phyloP scores from a whole-genome alignment of 108 stramenopile genomes.

The Epithemia pelagica region DNA sequence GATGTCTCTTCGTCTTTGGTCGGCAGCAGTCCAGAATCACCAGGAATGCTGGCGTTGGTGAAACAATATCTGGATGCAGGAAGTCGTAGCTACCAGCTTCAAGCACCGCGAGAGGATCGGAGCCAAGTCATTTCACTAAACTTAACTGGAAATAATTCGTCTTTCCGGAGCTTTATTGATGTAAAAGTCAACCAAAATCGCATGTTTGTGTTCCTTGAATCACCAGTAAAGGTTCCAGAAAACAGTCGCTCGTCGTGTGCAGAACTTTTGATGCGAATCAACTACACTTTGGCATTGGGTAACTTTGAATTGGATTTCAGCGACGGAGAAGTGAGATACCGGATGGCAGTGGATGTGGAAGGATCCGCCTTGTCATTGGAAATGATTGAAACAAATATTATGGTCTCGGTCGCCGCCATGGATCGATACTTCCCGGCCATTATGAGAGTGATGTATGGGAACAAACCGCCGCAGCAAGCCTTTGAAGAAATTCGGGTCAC shows the following conservation, averaged over 20 bases:
- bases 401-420: not conserved
- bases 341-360: not conserved
- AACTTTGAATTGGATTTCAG: constrained; percentile 4
- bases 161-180: not conserved
- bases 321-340: not conserved
- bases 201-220: not conserved
- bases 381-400: not conserved
- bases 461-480: not conserved
- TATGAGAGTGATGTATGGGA: not conserved
- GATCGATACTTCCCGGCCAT: not conserved
- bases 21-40: too few relatives aligned
- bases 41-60: not conserved
- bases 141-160: not conserved
- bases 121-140: not conserved
- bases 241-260: not conserved
- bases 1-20: too few relatives aligned
- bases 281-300: not conserved
- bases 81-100: not conserved
- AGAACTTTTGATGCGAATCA: not conserved
- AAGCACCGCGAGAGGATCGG: constrained; percentile 7
- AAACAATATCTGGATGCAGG: not conserved
- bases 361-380: not conserved
- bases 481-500: not conserved
- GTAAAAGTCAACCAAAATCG: too few relatives aligned
- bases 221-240: not conserved